Base-by-base conservation (phyloP, 192 early-diverging fungal genomes). In the Chytriomyces sp. region DNA sequence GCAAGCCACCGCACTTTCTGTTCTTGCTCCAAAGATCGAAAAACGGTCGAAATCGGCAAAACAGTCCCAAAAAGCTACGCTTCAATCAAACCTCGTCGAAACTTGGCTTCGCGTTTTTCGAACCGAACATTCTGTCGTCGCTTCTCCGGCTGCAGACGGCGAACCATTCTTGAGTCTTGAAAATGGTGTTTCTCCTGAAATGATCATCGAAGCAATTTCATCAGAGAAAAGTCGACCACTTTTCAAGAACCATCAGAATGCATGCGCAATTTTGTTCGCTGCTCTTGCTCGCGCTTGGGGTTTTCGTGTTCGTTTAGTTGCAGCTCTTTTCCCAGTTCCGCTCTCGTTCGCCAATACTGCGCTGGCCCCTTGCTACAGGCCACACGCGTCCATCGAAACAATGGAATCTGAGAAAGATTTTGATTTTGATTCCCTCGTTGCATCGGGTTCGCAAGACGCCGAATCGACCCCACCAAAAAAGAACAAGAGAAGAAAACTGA, bases 311-410 rank as follows among this genome's bases (percentile, higher is more conserved):
- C 82, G 93, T 46, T 66, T 94, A 10, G 79, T 93, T 20, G 89
- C 83, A 53, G 91, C 92, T 5, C 60, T 94, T 6, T 89, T 92
- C 50, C 88, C 91, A 2, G 73, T 90, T 0, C 83, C 93, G 8
- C 86, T 92, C 50, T 89, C 87, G 13, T 68, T 91, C 13, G 60
- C 87, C 3, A 80, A 79, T 45, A 57, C 73, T 8, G 65, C 75
- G 53, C 26, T 60, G 16, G 6, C 46, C 13, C 46, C 26, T 8
- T 65, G 69, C 47, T 64, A 77, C 46, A 43, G 68, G 35, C 35
- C n/a, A 23, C 45, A 24, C 18, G 45, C n/a, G 16, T 70, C 24
- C 69, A 43, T 6, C 43, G 5, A 28, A 24, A 64, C 46, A 64
- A 20, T 26, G n/a, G 48, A 61, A 26, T 11, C 71, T 20, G 53